These are phyloP conservation scores for Thraustotheca clavata DNA, from an alignment of 352 stramenopile species.

Conservation along the genomic window DNA sequence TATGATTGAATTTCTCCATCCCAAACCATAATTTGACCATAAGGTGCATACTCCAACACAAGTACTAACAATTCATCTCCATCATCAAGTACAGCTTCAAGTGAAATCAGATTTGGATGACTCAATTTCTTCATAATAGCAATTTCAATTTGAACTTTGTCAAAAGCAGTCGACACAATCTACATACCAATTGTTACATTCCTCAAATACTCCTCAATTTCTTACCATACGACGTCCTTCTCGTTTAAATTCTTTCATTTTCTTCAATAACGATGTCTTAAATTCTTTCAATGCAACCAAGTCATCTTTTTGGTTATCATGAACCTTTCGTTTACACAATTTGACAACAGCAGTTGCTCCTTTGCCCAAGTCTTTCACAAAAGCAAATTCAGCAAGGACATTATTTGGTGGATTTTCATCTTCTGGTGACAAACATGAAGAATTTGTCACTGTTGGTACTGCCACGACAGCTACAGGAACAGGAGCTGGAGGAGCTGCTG, in stretches of 20 bases:
- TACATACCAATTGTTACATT: not conserved
- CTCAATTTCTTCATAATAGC: slow-evolving; percentile 86
- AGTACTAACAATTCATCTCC: slow-evolving; percentile 75
- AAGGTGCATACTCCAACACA: slow-evolving; percentile 76
- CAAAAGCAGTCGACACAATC: slow-evolving; percentile 71
- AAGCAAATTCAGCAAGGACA: slow-evolving; percentile 48
- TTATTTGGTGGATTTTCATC: slow-evolving; percentile 12
- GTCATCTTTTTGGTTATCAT: slow-evolving; percentile 36
- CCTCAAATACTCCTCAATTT: no score
- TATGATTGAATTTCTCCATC: slow-evolving; percentile 48
- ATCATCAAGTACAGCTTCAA: slow-evolving; percentile 79
- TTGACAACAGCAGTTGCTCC: slow-evolving; percentile 73
- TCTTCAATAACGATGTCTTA: slow-evolving; percentile 77
- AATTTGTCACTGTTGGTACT: not conserved
- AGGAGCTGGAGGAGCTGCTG: not conserved
- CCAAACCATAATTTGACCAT: slow-evolving; percentile 82
- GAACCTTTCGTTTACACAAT: slow-evolving; percentile 25
- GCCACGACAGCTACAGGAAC: not conserved
- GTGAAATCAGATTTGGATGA: slow-evolving; percentile 64
- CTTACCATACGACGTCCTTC: slow-evolving; percentile 59
- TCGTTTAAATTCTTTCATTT: slow-evolving; percentile 80
- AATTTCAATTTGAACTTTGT: slow-evolving; percentile 84
- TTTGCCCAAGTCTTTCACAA: slow-evolving; percentile 68
- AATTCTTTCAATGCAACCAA: slow-evolving; percentile 80
- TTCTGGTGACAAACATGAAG: not conserved